These are phyloP conservation scores for Kingdonia uniflora DNA, from an alignment of 164 flowering plant species.

Conservation along the genomic window DNA sequence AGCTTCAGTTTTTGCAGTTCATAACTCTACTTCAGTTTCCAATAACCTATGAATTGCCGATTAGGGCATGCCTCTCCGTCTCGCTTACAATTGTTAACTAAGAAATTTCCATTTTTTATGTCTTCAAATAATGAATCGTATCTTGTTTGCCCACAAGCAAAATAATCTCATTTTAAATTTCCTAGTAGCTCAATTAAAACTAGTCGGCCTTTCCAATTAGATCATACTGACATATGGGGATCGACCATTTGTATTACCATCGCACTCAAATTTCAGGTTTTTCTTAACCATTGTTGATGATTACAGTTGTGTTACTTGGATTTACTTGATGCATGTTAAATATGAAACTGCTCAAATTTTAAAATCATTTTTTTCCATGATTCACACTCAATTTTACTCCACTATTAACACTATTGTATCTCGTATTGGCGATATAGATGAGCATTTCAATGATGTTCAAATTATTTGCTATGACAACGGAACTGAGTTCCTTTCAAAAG, in stretches of 20 bases:
- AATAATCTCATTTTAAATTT: background rate
- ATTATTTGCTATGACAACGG: background rate
- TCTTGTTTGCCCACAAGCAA: background rate
- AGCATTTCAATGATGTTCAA: background rate
- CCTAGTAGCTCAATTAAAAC: slow-evolving; percentile 1
- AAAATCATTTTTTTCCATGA: slow-evolving; percentile 1
- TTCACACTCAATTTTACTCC: background rate
- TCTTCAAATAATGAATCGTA: background rate
- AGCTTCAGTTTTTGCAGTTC: background rate
- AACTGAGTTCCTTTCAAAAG: background rate
- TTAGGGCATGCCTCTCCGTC: background rate
- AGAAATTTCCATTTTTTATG: no score
- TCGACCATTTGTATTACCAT: background rate
- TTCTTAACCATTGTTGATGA: background rate
- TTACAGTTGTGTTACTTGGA: background rate
- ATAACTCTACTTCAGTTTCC: no score
- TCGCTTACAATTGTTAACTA: background rate
- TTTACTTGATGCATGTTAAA: background rate
- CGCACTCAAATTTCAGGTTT: no score
- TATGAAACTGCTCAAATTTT: background rate
- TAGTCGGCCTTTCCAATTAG: background rate
- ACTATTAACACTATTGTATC: background rate
- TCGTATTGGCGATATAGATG: slow-evolving; percentile 1
- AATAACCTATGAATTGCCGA: background rate
- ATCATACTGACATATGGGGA: slow-evolving; percentile 1